phyloP scores from a whole-genome alignment of 2,329 filamentous ascomycete genomes.

The Xylariaceae sp. region DNA sequence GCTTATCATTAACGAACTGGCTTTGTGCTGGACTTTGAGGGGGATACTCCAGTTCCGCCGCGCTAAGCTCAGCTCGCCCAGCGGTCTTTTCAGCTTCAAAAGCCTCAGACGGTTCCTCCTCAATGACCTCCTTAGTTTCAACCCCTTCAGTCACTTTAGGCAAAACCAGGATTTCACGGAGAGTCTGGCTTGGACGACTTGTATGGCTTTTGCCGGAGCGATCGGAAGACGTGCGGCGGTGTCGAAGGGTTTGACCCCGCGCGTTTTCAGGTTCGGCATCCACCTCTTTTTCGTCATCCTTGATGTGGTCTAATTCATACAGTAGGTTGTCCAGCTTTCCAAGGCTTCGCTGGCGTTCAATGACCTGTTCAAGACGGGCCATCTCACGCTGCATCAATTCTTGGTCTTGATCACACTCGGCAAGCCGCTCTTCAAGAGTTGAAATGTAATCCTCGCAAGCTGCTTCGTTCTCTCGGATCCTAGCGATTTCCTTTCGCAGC shows the following conservation, averaged over 20 bases:
- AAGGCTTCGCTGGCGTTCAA: conserved; percentile 90
- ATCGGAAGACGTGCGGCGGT: conserved; percentile 42
- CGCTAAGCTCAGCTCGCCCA: conserved; percentile 12
- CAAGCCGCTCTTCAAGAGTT: conserved; percentile 87
- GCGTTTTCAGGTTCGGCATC: conserved; percentile 31
- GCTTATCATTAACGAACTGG: conserved; percentile 83
- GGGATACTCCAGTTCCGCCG: conserved; percentile 32
- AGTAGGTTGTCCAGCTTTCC: conserved; percentile 91
- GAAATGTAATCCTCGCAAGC: conserved; percentile 96
- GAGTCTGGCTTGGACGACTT: conserved; percentile 46
- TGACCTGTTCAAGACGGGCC: conserved; percentile 85
- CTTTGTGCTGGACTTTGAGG: conserved; percentile 71
- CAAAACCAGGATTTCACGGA: conserved; percentile 51
- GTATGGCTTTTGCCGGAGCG: conserved; percentile 51
- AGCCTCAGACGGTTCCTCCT: conserved; percentile 27
- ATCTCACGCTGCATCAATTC: conserved; percentile 97
- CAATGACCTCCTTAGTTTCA: conserved; percentile 20
- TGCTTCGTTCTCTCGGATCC: conserved; percentile 82
- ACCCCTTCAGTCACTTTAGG: conserved; percentile 44
- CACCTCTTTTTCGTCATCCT: conserved; percentile 48
- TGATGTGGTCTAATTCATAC: conserved; percentile 78
- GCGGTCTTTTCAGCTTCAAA: conserved; percentile 8
- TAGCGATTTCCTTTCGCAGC: conserved; percentile 82
- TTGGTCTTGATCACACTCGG: conserved; percentile 91
- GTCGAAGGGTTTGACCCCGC: conserved; percentile 37